Evolutionary conservation across 208 protist genomes (phyloP).

Genomic region (Eutreptiella sp.): DNA sequence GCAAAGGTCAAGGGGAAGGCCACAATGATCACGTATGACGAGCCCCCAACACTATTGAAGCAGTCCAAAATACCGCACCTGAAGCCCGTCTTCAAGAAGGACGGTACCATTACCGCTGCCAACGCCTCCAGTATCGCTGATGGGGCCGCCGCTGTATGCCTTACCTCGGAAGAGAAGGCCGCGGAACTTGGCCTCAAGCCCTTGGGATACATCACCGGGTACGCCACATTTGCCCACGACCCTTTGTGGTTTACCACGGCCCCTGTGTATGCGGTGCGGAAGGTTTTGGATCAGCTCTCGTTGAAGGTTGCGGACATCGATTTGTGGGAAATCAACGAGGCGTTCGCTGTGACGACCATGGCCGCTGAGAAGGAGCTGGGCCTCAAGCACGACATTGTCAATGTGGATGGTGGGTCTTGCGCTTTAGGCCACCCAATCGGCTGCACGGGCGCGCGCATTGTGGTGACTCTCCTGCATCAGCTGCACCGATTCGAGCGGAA

Average conservation of each 20-base stretch:
- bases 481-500: constrained; percentile 46
- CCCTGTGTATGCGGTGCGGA: constrained; percentile 71
- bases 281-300: constrained; percentile 51
- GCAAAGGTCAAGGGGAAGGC: constrained; percentile 45
- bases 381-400: constrained; percentile 71
- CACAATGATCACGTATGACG: constrained; percentile 58
- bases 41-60: constrained; percentile 69
- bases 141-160: constrained; percentile 70
- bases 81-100: constrained; percentile 73
- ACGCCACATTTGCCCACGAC: constrained; percentile 72
- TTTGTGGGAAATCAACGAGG: constrained; percentile 93
- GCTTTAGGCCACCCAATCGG: constrained; percentile 90
- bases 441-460: constrained; percentile 75
- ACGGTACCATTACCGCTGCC: constrained; percentile 82
- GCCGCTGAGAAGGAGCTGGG: constrained; percentile 67
- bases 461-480: constrained; percentile 65
- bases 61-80: constrained; percentile 72
- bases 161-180: constrained; percentile 61
- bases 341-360: constrained; percentile 88
- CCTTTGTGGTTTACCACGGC: constrained; percentile 81
- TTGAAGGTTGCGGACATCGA: constrained; percentile 62
- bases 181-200: constrained; percentile 66
- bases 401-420: constrained; percentile 87
- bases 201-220: constrained; percentile 70
- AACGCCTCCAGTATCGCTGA: constrained; percentile 81